Percentiles rank a stretch among this genome's conserved stretches.
Conservation (phyloP, 2,329 filamentous ascomycete species). For the Diaporthe aspalathi region DNA sequence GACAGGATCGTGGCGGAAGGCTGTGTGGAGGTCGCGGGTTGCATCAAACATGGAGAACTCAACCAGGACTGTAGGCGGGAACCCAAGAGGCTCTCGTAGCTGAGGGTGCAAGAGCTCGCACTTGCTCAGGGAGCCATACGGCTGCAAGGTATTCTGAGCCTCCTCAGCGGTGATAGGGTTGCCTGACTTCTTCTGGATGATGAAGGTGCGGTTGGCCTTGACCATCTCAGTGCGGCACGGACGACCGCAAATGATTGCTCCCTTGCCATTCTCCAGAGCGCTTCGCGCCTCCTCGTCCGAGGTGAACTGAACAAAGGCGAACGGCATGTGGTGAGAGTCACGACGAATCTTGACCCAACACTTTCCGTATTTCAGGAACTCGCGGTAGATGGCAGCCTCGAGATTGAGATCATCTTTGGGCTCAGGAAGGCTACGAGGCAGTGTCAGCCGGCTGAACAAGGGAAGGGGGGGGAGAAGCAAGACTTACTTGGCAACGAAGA, state of each 20-base stretch:
- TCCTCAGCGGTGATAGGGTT: conserved; percentile 55
- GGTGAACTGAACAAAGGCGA: conserved; percentile 73
- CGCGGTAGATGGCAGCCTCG: conserved; percentile 61
- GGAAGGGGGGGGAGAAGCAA: neutral
- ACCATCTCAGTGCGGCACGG: conserved; percentile 73
- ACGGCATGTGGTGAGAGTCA: conserved; percentile 68
- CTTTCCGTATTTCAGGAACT: conserved; percentile 65
- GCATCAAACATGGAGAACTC: conserved; percentile 64
- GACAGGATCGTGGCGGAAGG: conserved; percentile 49
- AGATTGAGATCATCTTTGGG: conserved; percentile 62
- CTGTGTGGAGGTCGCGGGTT: conserved; percentile 58
- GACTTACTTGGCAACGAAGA: conserved; percentile 75
- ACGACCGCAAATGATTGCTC: conserved; percentile 64
- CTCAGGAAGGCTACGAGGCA: conserved; percentile 63
- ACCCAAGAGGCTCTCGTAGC: conserved; percentile 48
- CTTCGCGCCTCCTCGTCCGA: conserved; percentile 57
- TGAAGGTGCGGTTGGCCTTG: conserved; percentile 67
- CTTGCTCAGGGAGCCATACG: conserved; percentile 58
- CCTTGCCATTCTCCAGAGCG: conserved; percentile 61
- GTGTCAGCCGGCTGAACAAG: conserved; percentile 36
- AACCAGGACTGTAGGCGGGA: conserved; percentile 57
- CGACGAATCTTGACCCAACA: conserved; percentile 74
- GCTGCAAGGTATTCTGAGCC: conserved; percentile 54
- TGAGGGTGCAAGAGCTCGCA: conserved; percentile 51
- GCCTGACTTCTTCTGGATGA: conserved; percentile 57